Base-by-base conservation (phyloP, 495 filamentous ascomycete genomes). In the Letharia columbiana region DNA sequence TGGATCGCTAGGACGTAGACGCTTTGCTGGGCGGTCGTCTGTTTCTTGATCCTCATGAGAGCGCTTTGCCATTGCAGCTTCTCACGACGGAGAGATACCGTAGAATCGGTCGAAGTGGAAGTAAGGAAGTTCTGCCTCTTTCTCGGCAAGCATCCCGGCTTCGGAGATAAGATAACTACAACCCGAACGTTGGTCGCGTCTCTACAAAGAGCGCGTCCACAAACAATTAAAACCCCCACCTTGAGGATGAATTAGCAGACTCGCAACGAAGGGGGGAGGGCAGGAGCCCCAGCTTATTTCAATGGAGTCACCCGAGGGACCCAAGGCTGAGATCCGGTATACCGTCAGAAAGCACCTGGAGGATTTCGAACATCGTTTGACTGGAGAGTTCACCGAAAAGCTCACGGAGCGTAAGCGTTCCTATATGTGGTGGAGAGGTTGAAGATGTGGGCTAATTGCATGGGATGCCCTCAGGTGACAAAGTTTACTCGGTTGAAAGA, bases 1-100 rank as follows among this genome's bases (percentile, higher is more conserved):
- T 31, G 57, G 44, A 4, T 47, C 17, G 3, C 33, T 70, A 15
- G 70, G 70, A 44, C 76, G 77, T 60, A 65, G 68, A 41, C 82
- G 76, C 67, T 84, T 83, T 50, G 67, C 54, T 44, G 70, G 49
- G 47, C 66, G 72, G 15, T 61, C 63, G 58, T 73, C 61, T 57
- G 40, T 58, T 4, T 65, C 20, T 15, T 61, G 63, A 61, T 74
- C 63, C 40, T 75, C 73, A 58, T 73, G 66, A 66, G 62, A 61
- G 66, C 81, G 76, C 72, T 85, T 84, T 13, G 74, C 69, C 82
- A 84, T 84, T 37, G 54, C 59, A 37, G 37, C 17, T 42, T 47
- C 33, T 23, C 10, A 18, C 15, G 42, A 20, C 44, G 44, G 17
- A 20, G 15, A 45, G 44, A 13, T 45, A 20, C 17, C 44, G 44